These are phyloP conservation scores for Arachis hypogaea DNA, from an alignment of 306 rosid species.

Conservation along the genomic window DNA sequence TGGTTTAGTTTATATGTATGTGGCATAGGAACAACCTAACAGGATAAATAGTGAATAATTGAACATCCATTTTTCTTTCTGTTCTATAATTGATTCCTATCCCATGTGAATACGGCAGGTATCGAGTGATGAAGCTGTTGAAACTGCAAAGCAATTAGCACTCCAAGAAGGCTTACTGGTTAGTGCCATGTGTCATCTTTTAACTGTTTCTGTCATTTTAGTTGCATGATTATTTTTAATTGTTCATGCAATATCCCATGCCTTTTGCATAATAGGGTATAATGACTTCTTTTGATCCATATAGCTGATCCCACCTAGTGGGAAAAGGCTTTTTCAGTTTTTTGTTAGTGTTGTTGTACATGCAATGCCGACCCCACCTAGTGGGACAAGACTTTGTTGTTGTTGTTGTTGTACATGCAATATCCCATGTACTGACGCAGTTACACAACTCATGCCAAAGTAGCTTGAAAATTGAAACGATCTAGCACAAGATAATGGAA, in stretches of 20 bases:
- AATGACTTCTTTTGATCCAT: too few species aligned
- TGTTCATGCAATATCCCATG: too few species aligned
- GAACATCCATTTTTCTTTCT: slow-evolving; percentile 14
- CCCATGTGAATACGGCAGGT: slow-evolving; percentile 61
- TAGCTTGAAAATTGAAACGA: slow-evolving; percentile 30
- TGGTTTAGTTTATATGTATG: slow-evolving; percentile 16
- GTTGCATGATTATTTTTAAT: slow-evolving; percentile 13
- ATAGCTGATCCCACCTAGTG: too few species aligned
- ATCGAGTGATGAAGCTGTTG: slow-evolving; percentile 89
- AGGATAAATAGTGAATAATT: slow-evolving; percentile 24
- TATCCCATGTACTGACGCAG: slow-evolving; percentile 7
- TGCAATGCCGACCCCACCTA: not conserved
- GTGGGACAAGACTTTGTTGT: not conserved
- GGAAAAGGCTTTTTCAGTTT: not conserved
- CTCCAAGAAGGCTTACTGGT: slow-evolving; percentile 98
- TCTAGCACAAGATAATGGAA: slow-evolving; percentile 14
- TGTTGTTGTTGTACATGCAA: not conserved
- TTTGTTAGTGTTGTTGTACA: not conserved
- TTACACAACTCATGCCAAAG: slow-evolving; percentile 14
- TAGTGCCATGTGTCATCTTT: slow-evolving; percentile 42
- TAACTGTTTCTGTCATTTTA: slow-evolving; percentile 23
- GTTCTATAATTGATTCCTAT: slow-evolving; percentile 28
- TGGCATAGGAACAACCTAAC: slow-evolving; percentile 1
- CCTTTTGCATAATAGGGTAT: too few species aligned
- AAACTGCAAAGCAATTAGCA: slow-evolving; percentile 93